These are phyloP conservation scores for Clonostachys chloroleuca DNA, from an alignment of 2,329 filamentous ascomycete species.

Conservation along the genomic window DNA sequence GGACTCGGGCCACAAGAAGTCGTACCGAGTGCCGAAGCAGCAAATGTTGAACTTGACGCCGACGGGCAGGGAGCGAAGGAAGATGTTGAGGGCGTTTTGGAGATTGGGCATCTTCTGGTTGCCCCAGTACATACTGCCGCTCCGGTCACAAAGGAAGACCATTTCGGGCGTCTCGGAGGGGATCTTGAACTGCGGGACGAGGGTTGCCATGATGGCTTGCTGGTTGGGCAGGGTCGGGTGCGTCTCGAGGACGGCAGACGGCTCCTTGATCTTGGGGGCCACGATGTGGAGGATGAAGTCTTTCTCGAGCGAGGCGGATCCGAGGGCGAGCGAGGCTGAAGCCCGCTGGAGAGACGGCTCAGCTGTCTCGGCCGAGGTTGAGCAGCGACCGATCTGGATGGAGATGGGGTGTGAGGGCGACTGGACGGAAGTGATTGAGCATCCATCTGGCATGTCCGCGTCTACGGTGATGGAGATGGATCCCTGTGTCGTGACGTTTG, in stretches of 20 bases:
- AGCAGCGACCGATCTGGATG: conserved; percentile 56
- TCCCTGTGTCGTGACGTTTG: background rate
- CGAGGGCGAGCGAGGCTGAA: conserved; percentile 54
- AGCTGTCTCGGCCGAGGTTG: conserved; percentile 24
- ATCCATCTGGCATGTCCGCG: conserved; percentile 42
- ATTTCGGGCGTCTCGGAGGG: conserved; percentile 54
- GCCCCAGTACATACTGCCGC: conserved; percentile 54
- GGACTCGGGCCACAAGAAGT: conserved; percentile 44
- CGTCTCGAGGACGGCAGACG: conserved; percentile 60
- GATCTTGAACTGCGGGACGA: conserved; percentile 65
- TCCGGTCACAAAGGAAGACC: conserved; percentile 69
- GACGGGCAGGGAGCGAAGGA: conserved; percentile 60
- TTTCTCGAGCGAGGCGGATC: conserved; percentile 46
- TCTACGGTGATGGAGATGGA: conserved; percentile 24
- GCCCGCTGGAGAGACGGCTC: conserved; percentile 53
- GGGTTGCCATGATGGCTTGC: conserved; percentile 63
- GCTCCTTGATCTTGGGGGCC: conserved; percentile 53
- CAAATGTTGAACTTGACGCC: conserved; percentile 67
- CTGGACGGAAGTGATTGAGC: conserved; percentile 55
- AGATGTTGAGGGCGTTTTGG: conserved; percentile 52
- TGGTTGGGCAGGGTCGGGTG: conserved; percentile 59
- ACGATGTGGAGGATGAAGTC: conserved; percentile 67
- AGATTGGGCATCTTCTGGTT: conserved; percentile 45
- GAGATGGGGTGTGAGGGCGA: conserved; percentile 66
- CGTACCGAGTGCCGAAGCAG: conserved; percentile 51